phyloP scores from a whole-genome alignment of 2,329 filamentous ascomycete species.

The Aureobasidium pullulans region DNA sequence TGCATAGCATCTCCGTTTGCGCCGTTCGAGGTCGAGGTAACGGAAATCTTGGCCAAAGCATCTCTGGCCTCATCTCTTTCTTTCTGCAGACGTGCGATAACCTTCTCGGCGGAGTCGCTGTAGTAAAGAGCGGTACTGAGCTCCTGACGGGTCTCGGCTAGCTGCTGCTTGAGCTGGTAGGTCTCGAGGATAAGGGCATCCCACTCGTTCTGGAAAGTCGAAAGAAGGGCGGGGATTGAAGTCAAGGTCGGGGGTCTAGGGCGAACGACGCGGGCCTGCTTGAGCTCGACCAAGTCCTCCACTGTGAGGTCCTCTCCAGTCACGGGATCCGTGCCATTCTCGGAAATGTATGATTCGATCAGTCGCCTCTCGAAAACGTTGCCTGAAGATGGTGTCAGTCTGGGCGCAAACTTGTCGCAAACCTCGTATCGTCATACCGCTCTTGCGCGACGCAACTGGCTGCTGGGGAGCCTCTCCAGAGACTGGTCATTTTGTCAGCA shows the following conservation, averaged over 20 bases:
- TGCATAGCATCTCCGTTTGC: constrained; percentile 80
- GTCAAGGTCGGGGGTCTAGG: constrained; percentile 89
- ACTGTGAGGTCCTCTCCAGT: constrained; percentile 75
- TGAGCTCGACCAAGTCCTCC: constrained; percentile 83
- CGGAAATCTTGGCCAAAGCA: constrained; percentile 76
- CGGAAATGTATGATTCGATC: constrained; percentile 88
- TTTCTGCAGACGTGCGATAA: constrained; percentile 83
- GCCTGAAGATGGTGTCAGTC: constrained; percentile 43
- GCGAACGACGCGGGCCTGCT: constrained; percentile 73
- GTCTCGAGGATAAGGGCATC: constrained; percentile 87
- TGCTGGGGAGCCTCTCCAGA: constrained; percentile 94
- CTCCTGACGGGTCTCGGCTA: constrained; percentile 86
- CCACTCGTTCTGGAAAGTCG: constrained; percentile 98
- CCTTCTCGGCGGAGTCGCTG: constrained; percentile 91
- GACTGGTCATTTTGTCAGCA: constrained; percentile 49
- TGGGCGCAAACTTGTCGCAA: constrained; percentile 15
- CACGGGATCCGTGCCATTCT: constrained; percentile 87
- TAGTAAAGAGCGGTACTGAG: constrained; percentile 91
- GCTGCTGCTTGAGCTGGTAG: constrained; percentile 81
- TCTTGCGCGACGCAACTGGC: constrained; percentile 91
- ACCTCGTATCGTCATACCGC: constrained; percentile 52
- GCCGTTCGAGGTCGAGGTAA: constrained; percentile 46
- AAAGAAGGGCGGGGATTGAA: constrained; percentile 88
- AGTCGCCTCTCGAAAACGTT: constrained; percentile 91
- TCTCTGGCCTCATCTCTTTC: constrained; percentile 90